These are phyloP conservation scores for Chlamydomonas schloesseri DNA, from an alignment of 139 green algal species.

Conservation along the genomic window DNA sequence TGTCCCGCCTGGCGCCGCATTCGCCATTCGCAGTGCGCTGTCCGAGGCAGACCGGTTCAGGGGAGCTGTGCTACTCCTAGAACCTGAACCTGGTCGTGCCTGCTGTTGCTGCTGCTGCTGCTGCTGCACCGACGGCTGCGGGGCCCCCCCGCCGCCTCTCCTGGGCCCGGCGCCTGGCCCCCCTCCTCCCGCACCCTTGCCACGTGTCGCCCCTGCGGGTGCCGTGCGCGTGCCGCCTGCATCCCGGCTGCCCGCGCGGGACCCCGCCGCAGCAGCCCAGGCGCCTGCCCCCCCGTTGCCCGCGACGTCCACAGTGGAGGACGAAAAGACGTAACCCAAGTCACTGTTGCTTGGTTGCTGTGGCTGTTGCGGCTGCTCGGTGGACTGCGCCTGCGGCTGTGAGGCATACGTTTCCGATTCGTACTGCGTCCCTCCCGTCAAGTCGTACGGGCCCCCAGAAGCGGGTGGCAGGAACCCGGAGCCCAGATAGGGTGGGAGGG, in stretches of 20 bases:
- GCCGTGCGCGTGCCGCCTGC: neutral
- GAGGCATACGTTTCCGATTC: neutral
- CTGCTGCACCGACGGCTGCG: neutral
- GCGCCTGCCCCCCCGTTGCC: neutral
- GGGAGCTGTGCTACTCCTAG: neutral
- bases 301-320: neutral
- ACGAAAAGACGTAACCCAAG: neutral
- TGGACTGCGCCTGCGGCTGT: neutral
- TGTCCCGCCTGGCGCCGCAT: neutral
- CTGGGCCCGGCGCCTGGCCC: neutral
- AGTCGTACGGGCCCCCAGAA: neutral
- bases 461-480: constrained; percentile 16
- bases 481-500: neutral
- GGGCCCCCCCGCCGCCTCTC: neutral
- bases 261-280: neutral
- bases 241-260: no score
- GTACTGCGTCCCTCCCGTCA: neutral
- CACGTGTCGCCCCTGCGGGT: neutral
- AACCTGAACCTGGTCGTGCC: neutral
- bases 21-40: neutral
- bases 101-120: neutral
- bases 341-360: neutral
- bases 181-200: neutral
- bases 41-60: constrained; percentile 26
- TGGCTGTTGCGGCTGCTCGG: neutral